phyloP scores from a whole-genome alignment of 306 rosid genomes.

The Chamaecrista fasciculata region DNA sequence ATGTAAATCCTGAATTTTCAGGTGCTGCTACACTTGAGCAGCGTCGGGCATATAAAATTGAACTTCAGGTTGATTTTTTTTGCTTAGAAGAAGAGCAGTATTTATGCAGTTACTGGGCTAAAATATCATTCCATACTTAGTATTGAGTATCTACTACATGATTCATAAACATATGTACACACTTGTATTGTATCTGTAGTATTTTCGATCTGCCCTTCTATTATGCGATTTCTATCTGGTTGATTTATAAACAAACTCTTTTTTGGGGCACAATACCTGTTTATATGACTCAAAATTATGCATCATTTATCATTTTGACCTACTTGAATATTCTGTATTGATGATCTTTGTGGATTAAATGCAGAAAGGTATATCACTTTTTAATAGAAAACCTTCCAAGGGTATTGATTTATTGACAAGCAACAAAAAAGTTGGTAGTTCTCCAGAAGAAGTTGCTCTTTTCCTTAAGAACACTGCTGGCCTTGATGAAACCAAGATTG shows the following conservation, averaged over 20 bases:
- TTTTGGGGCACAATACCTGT: background rate
- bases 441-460: constrained; percentile 88
- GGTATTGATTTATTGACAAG: constrained; percentile 85
- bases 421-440: constrained; percentile 73
- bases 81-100: constrained; percentile 19
- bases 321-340: constrained; percentile 34
- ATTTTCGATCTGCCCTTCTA: constrained; percentile 2
- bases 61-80: constrained; percentile 75
- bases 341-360: constrained; percentile 49
- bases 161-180: constrained; percentile 4
- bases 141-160: constrained; percentile 17
- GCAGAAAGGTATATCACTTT: constrained; percentile 96
- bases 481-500: constrained; percentile 82
- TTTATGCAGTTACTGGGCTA: constrained; percentile 16
- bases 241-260: no score
- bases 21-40: constrained; percentile 92
- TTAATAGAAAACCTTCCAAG: constrained; percentile 93
- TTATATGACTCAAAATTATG: constrained; percentile 13
- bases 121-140: constrained; percentile 19
- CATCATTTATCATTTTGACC: constrained; percentile 25
- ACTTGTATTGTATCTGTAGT: constrained; percentile 20
- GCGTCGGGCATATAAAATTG: constrained; percentile 88
- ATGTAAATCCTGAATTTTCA: constrained; percentile 70
- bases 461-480: constrained; percentile 80
- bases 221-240: no score